phyloP scores from a whole-genome alignment of 495 filamentous ascomycete species.

The Pseudotulostoma volvatum region DNA sequence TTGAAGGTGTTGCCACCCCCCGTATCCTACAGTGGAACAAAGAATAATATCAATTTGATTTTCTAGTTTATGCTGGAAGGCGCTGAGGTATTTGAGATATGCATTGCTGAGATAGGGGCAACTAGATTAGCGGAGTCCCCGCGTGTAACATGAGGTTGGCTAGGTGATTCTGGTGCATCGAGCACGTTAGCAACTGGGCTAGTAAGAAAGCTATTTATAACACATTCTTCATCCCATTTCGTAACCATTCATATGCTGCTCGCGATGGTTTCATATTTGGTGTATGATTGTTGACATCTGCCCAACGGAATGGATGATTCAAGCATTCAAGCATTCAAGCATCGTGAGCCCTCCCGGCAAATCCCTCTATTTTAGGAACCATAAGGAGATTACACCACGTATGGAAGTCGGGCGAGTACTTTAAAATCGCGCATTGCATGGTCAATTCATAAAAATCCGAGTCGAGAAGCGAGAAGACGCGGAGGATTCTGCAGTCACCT shows the following conservation, averaged over 20 bases:
- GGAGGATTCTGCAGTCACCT: too few relatives aligned
- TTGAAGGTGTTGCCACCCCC: slow-evolving; percentile 47
- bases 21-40: slow-evolving; percentile 46
- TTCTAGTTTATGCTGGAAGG: slow-evolving; percentile 62
- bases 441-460: slow-evolving; percentile 97
- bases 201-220: too few relatives aligned
- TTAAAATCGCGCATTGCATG: slow-evolving; percentile 93
- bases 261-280: slow-evolving; percentile 80
- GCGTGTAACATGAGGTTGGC: slow-evolving; percentile 53
- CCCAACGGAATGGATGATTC: too few relatives aligned
- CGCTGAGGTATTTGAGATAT: slow-evolving; percentile 66
- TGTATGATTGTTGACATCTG: slow-evolving; percentile 83
- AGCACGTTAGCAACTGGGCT: background rate
- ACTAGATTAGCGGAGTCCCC: slow-evolving; percentile 62
- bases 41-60: slow-evolving; percentile 63
- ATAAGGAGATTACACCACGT: slow-evolving; percentile 10
- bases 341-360: too few relatives aligned
- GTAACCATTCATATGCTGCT: slow-evolving; percentile 69
- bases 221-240: slow-evolving; percentile 62
- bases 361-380: too few relatives aligned
- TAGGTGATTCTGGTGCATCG: slow-evolving; percentile 42
- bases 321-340: too few relatives aligned
- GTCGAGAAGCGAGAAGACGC: slow-evolving; percentile 82
- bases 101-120: slow-evolving; percentile 65
- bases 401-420: slow-evolving; percentile 72